Evolutionary conservation across 331 rosid genomes (phyloP).

Genomic region (Acacia concinna): DNA sequence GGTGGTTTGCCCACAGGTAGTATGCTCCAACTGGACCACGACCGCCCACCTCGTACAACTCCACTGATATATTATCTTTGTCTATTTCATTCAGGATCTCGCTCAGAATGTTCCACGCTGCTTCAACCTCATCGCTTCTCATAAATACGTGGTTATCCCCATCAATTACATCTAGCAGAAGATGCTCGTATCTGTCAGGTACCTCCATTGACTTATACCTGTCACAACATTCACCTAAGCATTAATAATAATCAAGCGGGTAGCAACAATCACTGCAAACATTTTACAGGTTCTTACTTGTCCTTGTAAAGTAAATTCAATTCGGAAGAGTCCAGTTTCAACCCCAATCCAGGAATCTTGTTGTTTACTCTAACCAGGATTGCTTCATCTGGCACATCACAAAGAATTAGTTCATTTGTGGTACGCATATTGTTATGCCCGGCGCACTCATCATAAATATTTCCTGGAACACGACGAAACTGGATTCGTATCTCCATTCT

Average conservation of each 20-base stretch:
- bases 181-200: constrained; percentile 90
- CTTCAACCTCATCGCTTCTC: constrained; percentile 81
- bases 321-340: constrained; percentile 85
- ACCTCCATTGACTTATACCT: constrained; percentile 75
- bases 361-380: constrained; percentile 83
- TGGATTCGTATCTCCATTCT: constrained; percentile 94
- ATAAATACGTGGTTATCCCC: constrained; percentile 85
- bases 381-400: constrained; percentile 87
- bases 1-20: constrained; percentile 88
- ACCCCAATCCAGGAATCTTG: constrained; percentile 89
- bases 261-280: background rate
- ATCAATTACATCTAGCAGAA: constrained; percentile 80
- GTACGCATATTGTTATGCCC: constrained; percentile 65
- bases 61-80: constrained; percentile 57
- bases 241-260: background rate
- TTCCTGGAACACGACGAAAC: constrained; percentile 79
- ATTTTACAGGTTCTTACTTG: constrained; percentile 59
- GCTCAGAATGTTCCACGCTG: constrained; percentile 81
- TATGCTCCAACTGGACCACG: constrained; percentile 87
- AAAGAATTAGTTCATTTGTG: constrained; percentile 82
- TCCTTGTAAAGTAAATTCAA: constrained; percentile 82
- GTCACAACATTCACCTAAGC: constrained; percentile 23
- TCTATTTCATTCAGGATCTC: constrained; percentile 75
- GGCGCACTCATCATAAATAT: constrained; percentile 57
- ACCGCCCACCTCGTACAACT: constrained; percentile 80